A percentile compares a stretch with the other conserved stretches of the same genome.
These are phyloP conservation scores for Madurella mycetomatis DNA, from an alignment of 2,329 filamentous ascomycete species.

Conservation along the genomic window DNA sequence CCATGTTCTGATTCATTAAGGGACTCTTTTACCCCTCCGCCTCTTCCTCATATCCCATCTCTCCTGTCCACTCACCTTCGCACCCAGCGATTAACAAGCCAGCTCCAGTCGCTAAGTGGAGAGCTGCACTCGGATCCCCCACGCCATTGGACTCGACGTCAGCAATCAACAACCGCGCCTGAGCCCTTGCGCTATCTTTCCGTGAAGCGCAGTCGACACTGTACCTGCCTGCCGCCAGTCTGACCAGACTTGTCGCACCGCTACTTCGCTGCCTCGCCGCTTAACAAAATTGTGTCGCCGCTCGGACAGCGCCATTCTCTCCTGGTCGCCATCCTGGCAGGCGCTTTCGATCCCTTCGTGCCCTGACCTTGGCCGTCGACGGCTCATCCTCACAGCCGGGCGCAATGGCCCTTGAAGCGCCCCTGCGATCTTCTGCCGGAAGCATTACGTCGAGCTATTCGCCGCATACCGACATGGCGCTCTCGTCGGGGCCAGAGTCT, in stretches of 20 bases:
- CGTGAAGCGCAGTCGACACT: slow-evolving; percentile 6
- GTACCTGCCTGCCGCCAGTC: slow-evolving; percentile 8
- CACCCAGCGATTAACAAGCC: not conserved
- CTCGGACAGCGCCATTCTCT: not conserved
- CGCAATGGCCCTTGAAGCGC: slow-evolving; percentile 58
- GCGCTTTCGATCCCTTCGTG: not conserved
- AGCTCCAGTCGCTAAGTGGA: not conserved
- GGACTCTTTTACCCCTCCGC: not conserved
- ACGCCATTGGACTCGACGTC: slow-evolving; percentile 7
- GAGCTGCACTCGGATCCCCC: slow-evolving; percentile 4
- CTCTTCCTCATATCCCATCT: not conserved
- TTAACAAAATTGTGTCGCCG: not conserved
- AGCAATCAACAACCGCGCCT: slow-evolving; percentile 11
- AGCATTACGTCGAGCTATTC: slow-evolving; percentile 52
- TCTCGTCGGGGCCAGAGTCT: slow-evolving; percentile 48
- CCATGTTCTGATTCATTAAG: slow-evolving; percentile 5
- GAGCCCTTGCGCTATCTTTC: not conserved
- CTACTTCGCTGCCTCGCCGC: not conserved
- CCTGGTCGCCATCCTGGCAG: not conserved
- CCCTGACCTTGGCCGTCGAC: slow-evolving; percentile 1
- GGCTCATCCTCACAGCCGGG: slow-evolving; percentile 6
- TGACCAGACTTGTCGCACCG: slow-evolving; percentile 1
- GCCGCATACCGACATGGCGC: slow-evolving; percentile 51
- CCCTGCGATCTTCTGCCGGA: slow-evolving; percentile 58
- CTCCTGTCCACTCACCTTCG: slow-evolving; percentile 1